phyloP scores from a whole-genome alignment of 2,329 filamentous ascomycete genomes.

The Aspergillus intermedius region DNA sequence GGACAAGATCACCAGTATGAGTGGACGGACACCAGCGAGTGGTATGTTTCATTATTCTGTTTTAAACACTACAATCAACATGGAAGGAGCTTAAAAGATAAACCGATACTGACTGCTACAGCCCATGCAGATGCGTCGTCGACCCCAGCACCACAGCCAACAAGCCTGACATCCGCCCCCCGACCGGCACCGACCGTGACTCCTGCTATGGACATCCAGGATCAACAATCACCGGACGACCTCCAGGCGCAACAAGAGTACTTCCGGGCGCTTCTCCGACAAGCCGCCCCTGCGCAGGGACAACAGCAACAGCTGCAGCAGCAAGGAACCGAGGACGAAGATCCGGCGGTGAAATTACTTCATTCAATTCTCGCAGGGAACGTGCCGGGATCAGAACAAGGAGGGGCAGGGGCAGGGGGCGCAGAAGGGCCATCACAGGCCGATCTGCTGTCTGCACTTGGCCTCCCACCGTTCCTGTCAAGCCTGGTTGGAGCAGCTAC shows the following conservation, averaged over 20 bases:
- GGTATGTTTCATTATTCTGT: background rate
- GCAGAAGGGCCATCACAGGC: slow-evolving; percentile 15
- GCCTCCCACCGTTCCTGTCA: slow-evolving; percentile 34
- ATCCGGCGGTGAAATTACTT: slow-evolving; percentile 33
- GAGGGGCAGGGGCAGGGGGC: slow-evolving; percentile 7
- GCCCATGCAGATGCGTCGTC: slow-evolving; percentile 25
- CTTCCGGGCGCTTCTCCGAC: slow-evolving; percentile 35
- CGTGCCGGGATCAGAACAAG: slow-evolving; percentile 18
- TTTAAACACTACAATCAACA: background rate
- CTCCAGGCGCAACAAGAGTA: slow-evolving; percentile 38
- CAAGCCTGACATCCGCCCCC: slow-evolving; percentile 6
- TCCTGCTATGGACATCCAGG: slow-evolving; percentile 15
- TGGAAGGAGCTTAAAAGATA: too few relatives aligned
- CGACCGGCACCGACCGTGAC: slow-evolving; percentile 9
- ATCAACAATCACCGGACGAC: slow-evolving; percentile 21
- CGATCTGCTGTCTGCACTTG: slow-evolving; percentile 38
- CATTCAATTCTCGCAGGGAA: slow-evolving; percentile 29
- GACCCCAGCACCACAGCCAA: slow-evolving; percentile 11
- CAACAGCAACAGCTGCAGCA: slow-evolving; percentile 2
- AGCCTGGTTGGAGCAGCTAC: slow-evolving; percentile 33
- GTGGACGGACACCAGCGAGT: slow-evolving; percentile 44
- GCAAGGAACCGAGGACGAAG: slow-evolving; percentile 19
- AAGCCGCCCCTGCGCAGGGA: slow-evolving; percentile 15
- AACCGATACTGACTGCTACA: slow-evolving; percentile 5
- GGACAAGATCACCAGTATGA: slow-evolving; percentile 56